Base-by-base conservation (phyloP, 83 land plant species). In the Thuja plicata region DNA sequence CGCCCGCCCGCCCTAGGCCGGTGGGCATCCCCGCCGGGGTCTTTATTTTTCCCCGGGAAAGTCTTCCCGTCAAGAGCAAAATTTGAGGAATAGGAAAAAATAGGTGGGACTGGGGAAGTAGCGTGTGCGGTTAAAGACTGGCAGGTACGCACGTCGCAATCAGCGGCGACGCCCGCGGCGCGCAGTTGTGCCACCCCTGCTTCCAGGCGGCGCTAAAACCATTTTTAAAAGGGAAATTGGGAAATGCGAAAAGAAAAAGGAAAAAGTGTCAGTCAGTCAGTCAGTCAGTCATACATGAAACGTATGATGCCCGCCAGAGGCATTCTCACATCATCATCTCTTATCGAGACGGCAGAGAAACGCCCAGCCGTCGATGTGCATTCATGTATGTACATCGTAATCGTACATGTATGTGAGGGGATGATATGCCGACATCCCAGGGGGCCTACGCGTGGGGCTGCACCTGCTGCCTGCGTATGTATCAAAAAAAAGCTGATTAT, bases 91-190 rank as follows among this genome's bases (percentile, higher is more conserved):
- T 8, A 46, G 8, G 8, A 46, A 8, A 41, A 3, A 41, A 41
- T 40, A 48, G 12, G 9, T 19, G 41, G 50, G n/a, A n/a, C n/a
- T n/a, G n/a, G n/a, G n/a, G n/a, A n/a, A 48, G 84, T 24, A 46
- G 50, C 50, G 46, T 21, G 84, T 9, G 27, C 9, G 24, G 85
- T 40, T 40, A 50, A 50, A 12, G 54, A 45, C 85, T 46, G n/a
- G 85, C n/a, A 45, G 57, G 86, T 84, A 52, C 37, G 57, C 86
- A 48, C 57, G 86, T 84, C 86, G 86, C 86, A 84, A 84, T 84
- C 86, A 84, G 62, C 46, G 86, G 86, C 57, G 60, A 52, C 62
- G 86, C 86, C 86, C 86, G 60, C 86, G 86, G 62, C 86, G 86
- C 62, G 86, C 86, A 84, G 86, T 84, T 52, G 24, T 54, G 86